Conservation (phyloP, 768 basidiomycete species). For the Phaffia australis region DNA sequence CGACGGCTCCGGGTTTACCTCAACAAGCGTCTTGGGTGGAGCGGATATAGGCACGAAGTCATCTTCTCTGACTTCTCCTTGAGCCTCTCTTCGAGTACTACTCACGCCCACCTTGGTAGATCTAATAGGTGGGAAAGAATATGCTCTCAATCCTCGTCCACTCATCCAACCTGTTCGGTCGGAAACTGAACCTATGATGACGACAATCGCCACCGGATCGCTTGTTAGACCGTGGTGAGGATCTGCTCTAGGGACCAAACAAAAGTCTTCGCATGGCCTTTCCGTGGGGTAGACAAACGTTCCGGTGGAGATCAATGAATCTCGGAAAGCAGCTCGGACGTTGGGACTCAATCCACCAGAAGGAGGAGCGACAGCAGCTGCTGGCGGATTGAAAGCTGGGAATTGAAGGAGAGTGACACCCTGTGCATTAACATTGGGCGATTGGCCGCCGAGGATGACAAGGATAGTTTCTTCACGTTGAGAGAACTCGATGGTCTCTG, state of each 20-base stretch:
- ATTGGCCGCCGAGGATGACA: conserved; percentile 64
- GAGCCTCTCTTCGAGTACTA: too few relatives aligned
- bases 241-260: conserved; percentile 56
- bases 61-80: conserved; percentile 24
- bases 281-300: conserved; percentile 51
- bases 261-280: conserved; percentile 62
- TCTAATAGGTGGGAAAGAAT: conserved; percentile 58
- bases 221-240: conserved; percentile 59
- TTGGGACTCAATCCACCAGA: conserved; percentile 19
- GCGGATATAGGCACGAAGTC: conserved; percentile 36
- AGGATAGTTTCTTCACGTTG: conserved; percentile 61
- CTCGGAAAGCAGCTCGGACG: conserved; percentile 54
- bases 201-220: conserved; percentile 59
- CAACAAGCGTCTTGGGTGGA: conserved; percentile 30
- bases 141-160: conserved; percentile 49
- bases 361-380: conserved; percentile 26
- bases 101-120: conserved; percentile 22
- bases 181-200: conserved; percentile 44
- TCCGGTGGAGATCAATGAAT: conserved; percentile 43
- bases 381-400: conserved; percentile 41
- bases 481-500: conserved; percentile 37
- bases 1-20: conserved; percentile 17
- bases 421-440: conserved; percentile 43
- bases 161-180: too few relatives aligned
- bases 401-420: conserved; percentile 62